A percentile compares a stretch with the other conserved stretches of the same genome.
Evolutionary conservation across 2,329 filamentous ascomycete genomes (phyloP).

Genomic region (Coccinonectria pachysandricola): DNA sequence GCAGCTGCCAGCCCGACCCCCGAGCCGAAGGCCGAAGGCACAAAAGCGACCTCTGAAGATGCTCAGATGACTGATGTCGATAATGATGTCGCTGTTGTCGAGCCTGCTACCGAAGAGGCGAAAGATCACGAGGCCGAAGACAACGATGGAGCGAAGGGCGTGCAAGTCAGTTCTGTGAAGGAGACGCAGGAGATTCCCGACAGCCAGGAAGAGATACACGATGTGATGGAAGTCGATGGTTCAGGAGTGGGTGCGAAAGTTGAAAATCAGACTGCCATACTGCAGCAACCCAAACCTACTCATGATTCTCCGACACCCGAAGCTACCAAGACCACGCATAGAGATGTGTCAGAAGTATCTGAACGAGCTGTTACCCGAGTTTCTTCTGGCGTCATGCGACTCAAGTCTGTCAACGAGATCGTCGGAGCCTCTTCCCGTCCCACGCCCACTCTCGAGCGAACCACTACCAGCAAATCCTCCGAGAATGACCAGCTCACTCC

Average conservation of each 20-base stretch:
- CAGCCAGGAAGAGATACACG: constrained; percentile 23
- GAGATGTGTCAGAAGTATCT: constrained; percentile 14
- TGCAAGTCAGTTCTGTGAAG: no score
- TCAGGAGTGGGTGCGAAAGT: constrained; percentile 14
- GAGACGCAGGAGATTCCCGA: constrained; percentile 25
- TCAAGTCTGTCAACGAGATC: constrained; percentile 66
- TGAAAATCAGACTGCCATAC: constrained; percentile 6
- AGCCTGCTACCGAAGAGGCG: constrained; percentile 1
- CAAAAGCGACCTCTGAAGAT: constrained; percentile 4
- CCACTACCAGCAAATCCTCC: constrained; percentile 16
- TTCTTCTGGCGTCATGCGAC: constrained; percentile 57
- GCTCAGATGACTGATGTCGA: constrained; percentile 3
- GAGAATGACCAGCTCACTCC: constrained; percentile 30
- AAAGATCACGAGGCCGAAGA: no score
- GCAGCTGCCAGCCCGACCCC: constrained; percentile 9
- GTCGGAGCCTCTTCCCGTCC: constrained; percentile 46
- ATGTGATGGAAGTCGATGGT: constrained; percentile 26
- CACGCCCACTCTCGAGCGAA: constrained; percentile 24
- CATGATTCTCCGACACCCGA: no score
- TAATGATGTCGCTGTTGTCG: background rate
- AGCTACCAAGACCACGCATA: constrained; percentile 4
- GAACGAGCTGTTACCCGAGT: constrained; percentile 58
- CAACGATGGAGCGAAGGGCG: no score
- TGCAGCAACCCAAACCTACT: no score
- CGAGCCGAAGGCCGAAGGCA: constrained; percentile 2